Base-by-base conservation (phyloP, 108 stramenopile species). In the Nannochloropsis granulata region DNA sequence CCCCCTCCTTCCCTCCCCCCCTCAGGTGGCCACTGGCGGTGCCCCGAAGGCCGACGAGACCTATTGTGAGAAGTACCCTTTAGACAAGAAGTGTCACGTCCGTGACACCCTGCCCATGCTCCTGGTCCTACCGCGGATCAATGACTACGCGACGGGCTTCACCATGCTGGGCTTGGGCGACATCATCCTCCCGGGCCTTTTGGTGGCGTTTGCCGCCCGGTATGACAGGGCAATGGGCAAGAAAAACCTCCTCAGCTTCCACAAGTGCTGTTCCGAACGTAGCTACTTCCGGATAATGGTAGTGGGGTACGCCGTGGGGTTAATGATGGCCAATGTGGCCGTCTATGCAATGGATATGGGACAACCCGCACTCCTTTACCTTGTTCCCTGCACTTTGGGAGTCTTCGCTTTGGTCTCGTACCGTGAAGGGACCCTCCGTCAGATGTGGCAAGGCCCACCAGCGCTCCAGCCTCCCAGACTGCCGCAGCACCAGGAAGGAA, bases 161-260 rank as follows among this genome's bases (percentile, higher is more conserved):
- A 91, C 90, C 79, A 90, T 97, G 90, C 89, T 97, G 80, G 97
- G 97, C 45, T 81, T 97, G 44, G 96, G 96, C 21, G 97, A 97
- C 85, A 96, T 97, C 85, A 91, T 95, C 43, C 84, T 97, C 83
- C 95, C 95, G 21, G 95, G 95, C 12, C 87, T 95, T 43, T 84
- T 95, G 80, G 78, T 94, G 43, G 91, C 93, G 81, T 94, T 94
- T 83, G 93, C 93, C 8, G 92, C 92, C 24, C 92, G 94, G 13
- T 91, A 92, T 78, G 94, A 95, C 91, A 25, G 86, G 24, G 83
- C 85, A 7, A 83, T 86, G 83, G 83, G 85, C 16, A 82, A 0
- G 26, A 79, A 9, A 0, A 23, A 25, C 24, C 13, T 34, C 12
- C 16, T 83, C 24, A 13, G 12, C 12, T 83, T 26, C 16, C 44